Evolutionary conservation across 306 rosid genomes (phyloP).

Genomic region (Aeschynomene evenia): DNA sequence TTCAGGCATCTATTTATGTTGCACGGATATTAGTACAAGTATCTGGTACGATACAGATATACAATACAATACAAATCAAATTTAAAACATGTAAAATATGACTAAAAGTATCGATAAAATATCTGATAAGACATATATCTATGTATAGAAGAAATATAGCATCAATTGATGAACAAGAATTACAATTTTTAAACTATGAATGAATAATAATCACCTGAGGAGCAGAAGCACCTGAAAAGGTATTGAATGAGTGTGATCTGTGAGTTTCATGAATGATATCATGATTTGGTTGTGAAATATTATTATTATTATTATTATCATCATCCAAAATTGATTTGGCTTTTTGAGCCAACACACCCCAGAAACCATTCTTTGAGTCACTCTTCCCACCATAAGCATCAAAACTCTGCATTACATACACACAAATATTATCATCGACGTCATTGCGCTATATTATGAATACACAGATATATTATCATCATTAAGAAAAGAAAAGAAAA

Average conservation of each 20-base stretch:
- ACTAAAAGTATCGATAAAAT: too few species aligned
- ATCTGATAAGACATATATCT: too few species aligned
- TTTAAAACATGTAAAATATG: too few species aligned
- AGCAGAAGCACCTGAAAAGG: conserved; percentile 25
- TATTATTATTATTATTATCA: conserved; percentile 21
- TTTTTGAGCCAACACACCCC: conserved; percentile 85
- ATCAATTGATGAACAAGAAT: neutral
- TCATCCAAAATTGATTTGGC: conserved; percentile 92
- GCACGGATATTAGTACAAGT: neutral
- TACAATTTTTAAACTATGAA: neutral
- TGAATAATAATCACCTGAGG: conserved; percentile 57
- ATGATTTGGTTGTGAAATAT: conserved; percentile 14
- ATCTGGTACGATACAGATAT: too few species aligned
- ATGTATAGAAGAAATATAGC: neutral
- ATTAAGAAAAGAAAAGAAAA: too few species aligned
- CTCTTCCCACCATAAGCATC: conserved; percentile 39
- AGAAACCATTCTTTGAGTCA: conserved; percentile 65
- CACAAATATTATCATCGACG: too few species aligned
- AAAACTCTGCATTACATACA: conserved; percentile 53
- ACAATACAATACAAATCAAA: too few species aligned
- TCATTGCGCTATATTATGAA: too few species aligned
- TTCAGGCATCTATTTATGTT: neutral
- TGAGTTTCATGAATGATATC: conserved; percentile 27
- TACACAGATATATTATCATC: neutral
- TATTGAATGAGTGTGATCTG: conserved; percentile 36